These are phyloP conservation scores for Yamadazyma oceani DNA, from an alignment of 1,139 yeast species.

Conservation along the genomic window DNA sequence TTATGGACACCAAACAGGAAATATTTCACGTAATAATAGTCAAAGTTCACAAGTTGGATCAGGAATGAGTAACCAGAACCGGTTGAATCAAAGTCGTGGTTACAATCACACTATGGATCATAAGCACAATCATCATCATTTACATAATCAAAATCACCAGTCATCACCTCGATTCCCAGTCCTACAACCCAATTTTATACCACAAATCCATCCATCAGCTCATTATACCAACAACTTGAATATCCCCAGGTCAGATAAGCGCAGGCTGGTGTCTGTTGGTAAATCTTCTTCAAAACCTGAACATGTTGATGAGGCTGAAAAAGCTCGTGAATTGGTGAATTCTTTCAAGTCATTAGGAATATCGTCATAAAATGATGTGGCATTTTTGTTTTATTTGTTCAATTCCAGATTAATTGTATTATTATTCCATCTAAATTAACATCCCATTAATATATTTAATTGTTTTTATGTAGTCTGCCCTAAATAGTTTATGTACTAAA, in stretches of 20 bases:
- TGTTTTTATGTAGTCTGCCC: too few species aligned
- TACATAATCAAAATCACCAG: constrained; percentile 2
- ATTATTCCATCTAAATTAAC: too few species aligned
- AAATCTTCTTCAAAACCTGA: constrained; percentile 1
- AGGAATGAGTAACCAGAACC: too few species aligned
- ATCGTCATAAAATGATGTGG: constrained; percentile 12
- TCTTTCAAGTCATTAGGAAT: constrained; percentile 22
- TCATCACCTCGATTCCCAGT: constrained; percentile 16
- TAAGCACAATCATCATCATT: constrained; percentile 1
- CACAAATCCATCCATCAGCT: constrained; percentile 18
- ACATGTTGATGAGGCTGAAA: constrained; percentile 25
- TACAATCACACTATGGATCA: constrained; percentile 2
- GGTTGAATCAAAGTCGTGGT: neutral
- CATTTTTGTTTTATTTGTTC: too few species aligned
- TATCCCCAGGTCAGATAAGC: constrained; percentile 11
- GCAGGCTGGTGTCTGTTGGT: constrained; percentile 6
- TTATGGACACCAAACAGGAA: too few species aligned
- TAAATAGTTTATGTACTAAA: too few species aligned
- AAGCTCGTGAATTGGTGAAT: constrained; percentile 31
- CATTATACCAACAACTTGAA: constrained; percentile 15
- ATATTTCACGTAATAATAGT: too few species aligned
- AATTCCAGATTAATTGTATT: too few species aligned
- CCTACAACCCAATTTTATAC: constrained; percentile 17
- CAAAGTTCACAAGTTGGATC: too few species aligned
- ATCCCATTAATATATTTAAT: too few species aligned